Conservation (phyloP, 148 eudicot species). For the Linanthus parryae region DNA sequence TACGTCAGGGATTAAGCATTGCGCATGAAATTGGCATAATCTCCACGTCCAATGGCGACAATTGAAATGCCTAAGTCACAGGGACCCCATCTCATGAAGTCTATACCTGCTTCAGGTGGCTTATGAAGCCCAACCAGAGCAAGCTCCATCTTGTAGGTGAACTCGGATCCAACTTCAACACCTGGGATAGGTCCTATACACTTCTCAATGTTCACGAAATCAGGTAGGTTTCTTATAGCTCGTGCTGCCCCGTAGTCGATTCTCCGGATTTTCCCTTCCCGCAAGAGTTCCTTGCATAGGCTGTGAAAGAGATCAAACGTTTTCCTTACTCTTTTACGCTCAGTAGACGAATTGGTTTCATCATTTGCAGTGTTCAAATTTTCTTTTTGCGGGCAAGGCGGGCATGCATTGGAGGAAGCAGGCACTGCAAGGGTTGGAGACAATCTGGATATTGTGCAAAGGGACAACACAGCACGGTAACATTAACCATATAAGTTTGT, state of each 20-base stretch:
- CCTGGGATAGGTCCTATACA: constrained; percentile 68
- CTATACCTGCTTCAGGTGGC: constrained; percentile 70
- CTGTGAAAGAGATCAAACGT: not conserved
- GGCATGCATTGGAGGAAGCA: too few species aligned
- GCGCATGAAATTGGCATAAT: constrained; percentile 51
- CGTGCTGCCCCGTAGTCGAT: not conserved
- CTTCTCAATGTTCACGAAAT: not conserved
- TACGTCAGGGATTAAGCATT: constrained; percentile 53
- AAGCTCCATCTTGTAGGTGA: constrained; percentile 72
- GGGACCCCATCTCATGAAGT: constrained; percentile 40
- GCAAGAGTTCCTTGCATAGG: not conserved
- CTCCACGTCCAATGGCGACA: constrained; percentile 63
- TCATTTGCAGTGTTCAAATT: too few species aligned
- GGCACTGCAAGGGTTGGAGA: too few species aligned
- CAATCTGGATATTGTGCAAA: too few species aligned
- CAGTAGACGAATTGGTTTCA: too few species aligned
- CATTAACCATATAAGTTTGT: too few species aligned
- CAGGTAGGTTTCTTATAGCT: not conserved
- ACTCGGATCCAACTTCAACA: constrained; percentile 85
- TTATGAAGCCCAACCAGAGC: constrained; percentile 77
- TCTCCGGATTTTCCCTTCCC: not conserved
- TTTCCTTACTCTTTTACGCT: not conserved
- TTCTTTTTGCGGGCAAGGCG: too few species aligned
- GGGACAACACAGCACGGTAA: too few species aligned
- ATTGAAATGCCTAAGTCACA: constrained; percentile 7